Conservation (phyloP, 306 rosid genomes). For the Rosa chinensis region DNA sequence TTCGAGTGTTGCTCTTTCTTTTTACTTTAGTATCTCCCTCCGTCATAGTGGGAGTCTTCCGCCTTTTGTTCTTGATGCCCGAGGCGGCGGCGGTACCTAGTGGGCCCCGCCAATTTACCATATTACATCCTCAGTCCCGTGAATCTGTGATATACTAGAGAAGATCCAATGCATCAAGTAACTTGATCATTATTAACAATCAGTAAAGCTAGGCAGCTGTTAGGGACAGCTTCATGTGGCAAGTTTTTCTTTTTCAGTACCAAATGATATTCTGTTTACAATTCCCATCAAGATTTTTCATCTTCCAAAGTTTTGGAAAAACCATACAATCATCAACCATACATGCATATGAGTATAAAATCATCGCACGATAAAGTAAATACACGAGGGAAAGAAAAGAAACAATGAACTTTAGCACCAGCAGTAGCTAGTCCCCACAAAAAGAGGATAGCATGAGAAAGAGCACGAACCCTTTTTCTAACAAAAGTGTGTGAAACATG, state of each 20-base stretch:
- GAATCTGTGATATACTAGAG: background rate
- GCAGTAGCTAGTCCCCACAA: constrained; percentile 5
- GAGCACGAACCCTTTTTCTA: background rate
- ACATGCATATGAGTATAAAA: background rate
- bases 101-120: background rate
- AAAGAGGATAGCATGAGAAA: constrained; percentile 13
- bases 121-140: background rate
- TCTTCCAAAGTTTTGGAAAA: background rate
- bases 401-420: constrained; percentile 9
- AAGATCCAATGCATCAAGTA: background rate
- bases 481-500: constrained; percentile 10
- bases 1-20: background rate
- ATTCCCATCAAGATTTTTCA: constrained; percentile 2
- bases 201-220: background rate
- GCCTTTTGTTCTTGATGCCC: background rate
- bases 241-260: background rate
- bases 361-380: background rate
- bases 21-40: background rate
- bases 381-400: background rate
- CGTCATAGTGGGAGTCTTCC: background rate
- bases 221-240: background rate
- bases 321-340: background rate
- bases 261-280: background rate
- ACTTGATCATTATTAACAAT: background rate
- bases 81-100: background rate